Conservation (phyloP, 108 stramenopile genomes). For the Fistulifera pelliculosa region DNA sequence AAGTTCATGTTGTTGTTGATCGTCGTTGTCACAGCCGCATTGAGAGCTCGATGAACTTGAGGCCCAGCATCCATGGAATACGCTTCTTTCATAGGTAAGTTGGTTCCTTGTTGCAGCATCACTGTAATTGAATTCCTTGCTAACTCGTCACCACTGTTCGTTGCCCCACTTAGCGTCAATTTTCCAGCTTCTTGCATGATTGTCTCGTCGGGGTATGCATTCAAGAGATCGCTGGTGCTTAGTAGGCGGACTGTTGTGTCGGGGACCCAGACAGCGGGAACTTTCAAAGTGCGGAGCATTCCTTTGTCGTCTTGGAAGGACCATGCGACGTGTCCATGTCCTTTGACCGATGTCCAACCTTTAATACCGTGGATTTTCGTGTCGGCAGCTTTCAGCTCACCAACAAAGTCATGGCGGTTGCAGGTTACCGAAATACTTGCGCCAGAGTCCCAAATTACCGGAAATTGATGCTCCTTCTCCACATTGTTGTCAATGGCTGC, state of each 20-base stretch:
- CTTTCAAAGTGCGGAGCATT: slow-evolving; percentile 5
- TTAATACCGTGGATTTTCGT: background rate
- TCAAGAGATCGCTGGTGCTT: slow-evolving; percentile 9
- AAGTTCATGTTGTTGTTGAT: background rate
- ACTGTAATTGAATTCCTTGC: no score
- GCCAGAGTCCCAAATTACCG: slow-evolving; percentile 27
- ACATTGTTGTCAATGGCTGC: background rate
- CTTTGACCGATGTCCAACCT: background rate
- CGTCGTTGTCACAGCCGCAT: no score
- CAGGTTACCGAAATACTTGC: slow-evolving; percentile 15
- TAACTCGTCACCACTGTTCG: background rate
- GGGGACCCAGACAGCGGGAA: slow-evolving; percentile 8
- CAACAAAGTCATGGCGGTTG: slow-evolving; percentile 17
- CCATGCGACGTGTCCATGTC: slow-evolving; percentile 10
- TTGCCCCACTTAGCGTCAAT: slow-evolving; percentile 4
- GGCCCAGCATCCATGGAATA: no score
- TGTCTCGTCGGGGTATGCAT: slow-evolving; percentile 8
- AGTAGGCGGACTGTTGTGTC: slow-evolving; percentile 5
- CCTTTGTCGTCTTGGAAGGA: slow-evolving; percentile 2
- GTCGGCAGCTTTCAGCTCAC: background rate
- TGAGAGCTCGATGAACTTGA: no score
- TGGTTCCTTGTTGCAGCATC: no score
- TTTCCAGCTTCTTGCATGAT: slow-evolving; percentile 1
- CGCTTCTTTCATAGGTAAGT: no score
- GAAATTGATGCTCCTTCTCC: background rate